phyloP scores from a whole-genome alignment of 2,329 filamentous ascomycete genomes.

The Scedosporium minutisporum region DNA sequence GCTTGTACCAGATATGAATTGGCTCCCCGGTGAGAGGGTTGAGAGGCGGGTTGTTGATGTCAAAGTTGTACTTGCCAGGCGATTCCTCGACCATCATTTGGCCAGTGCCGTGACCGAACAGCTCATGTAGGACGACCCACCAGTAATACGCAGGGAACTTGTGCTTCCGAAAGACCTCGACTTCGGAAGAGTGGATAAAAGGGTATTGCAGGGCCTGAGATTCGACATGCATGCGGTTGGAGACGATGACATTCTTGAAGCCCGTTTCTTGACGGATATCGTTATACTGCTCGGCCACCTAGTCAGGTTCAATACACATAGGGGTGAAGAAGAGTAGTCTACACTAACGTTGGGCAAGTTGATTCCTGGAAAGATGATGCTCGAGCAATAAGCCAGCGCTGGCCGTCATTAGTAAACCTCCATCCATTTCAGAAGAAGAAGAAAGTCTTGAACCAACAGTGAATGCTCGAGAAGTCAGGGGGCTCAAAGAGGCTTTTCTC shows the following conservation, averaged over 20 bases:
- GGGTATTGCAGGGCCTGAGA: conserved; percentile 33
- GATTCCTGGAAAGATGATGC: conserved; percentile 30
- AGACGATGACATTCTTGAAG: conserved; percentile 56
- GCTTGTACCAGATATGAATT: conserved; percentile 48
- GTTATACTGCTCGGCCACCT: conserved; percentile 35
- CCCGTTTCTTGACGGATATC: conserved; percentile 48
- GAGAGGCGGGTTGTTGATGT: conserved; percentile 43
- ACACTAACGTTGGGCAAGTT: conserved; percentile 32
- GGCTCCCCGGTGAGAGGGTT: conserved; percentile 45
- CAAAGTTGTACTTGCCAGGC: conserved; percentile 50
- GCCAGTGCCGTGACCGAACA: conserved; percentile 55
- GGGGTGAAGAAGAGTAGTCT: neutral
- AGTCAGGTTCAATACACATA: neutral
- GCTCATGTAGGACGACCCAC: conserved; percentile 61
- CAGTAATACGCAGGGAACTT: conserved; percentile 60
- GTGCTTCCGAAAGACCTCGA: conserved; percentile 50
- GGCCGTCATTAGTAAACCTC: neutral
- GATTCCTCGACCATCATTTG: conserved; percentile 48
- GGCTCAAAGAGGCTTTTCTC: conserved; percentile 64
- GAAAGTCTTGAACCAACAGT: conserved; percentile 40
- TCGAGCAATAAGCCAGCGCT: conserved; percentile 34
- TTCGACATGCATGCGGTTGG: conserved; percentile 45
- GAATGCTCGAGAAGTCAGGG: conserved; percentile 64
- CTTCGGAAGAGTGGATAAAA: conserved; percentile 53
- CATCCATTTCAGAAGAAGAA: conserved; percentile 9